Evolutionary conservation across 2,329 filamentous ascomycete species (phyloP).

Genomic region (Fusarium praegraminearum): DNA sequence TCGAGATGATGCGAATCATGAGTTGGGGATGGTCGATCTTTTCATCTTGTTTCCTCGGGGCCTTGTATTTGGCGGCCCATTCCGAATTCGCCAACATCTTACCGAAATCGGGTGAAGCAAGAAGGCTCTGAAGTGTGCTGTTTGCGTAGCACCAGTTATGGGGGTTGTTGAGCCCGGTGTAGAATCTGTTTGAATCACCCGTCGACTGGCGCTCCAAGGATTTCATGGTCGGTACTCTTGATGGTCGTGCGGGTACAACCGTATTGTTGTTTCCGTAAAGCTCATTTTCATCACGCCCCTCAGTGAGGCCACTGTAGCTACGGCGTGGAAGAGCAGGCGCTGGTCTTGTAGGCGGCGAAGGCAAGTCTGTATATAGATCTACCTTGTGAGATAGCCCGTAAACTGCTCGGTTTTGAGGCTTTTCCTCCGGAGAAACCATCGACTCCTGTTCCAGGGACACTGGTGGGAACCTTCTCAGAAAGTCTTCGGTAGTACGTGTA

Average conservation of each 20-base stretch:
- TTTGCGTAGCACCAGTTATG: conserved; percentile 93
- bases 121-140: conserved; percentile 85
- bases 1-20: conserved; percentile 70
- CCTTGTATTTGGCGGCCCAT: conserved; percentile 74
- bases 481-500: conserved; percentile 82
- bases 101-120: conserved; percentile 77
- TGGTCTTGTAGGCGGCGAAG: conserved; percentile 73
- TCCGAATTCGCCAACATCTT: conserved; percentile 69
- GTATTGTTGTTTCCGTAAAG: conserved; percentile 57
- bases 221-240: conserved; percentile 53
- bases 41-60: conserved; percentile 73
- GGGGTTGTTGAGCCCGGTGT: conserved; percentile 81
- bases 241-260: conserved; percentile 53
- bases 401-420: conserved; percentile 41
- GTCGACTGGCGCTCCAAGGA: conserved; percentile 62
- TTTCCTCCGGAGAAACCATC: conserved; percentile 61
- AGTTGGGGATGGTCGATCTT: conserved; percentile 66
- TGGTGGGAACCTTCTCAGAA: conserved; percentile 83
- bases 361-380: conserved; percentile 61
- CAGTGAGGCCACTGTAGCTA: conserved; percentile 82
- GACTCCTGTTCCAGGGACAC: conserved; percentile 71
- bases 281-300: conserved; percentile 53
- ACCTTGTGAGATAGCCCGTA: conserved; percentile 52
- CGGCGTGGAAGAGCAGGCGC: conserved; percentile 74
- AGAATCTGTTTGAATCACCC: conserved; percentile 43